Evolutionary conservation across 106 monocot genomes (phyloP), one percentile per base, ranked within the genome.

Genomic region (Dendrobium chrysotoxum): DNA sequence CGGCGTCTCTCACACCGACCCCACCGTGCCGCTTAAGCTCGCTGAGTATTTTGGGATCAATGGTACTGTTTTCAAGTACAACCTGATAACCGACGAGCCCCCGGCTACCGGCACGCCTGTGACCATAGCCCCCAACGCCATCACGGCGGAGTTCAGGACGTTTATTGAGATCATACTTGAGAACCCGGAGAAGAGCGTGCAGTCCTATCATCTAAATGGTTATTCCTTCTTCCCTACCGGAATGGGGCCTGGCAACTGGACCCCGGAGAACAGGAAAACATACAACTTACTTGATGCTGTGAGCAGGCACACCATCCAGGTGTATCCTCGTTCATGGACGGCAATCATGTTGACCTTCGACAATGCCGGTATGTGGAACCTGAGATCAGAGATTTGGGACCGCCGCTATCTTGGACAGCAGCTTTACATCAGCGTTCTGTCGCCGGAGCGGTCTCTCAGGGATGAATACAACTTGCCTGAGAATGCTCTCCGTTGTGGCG

Each of bases 331-430:
- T 2, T 90, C 90, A 2, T 90, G 90, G 90, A 53, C 87, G 4
- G 90, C 90, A n/a, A 87, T 90, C 82, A 75, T 87, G 85, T 66
- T 85, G 28, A 85, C 87, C 4, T 87, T 90, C 67, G 90, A 90
- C 73, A 90, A 90, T 26, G 85, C 83, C 18, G 87, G 90, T 0
- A 90, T 90, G 87, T 90, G 90, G 90, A 90, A 87, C 76, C 53
- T 90, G 44, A 72, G 90, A 53, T 90, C 90, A 2, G 82, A 87
- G 78, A 75, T 71, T 15, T 83, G 75, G 85, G 90, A 87, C 58
- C 77, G 83, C 40, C 18, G 38, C 20, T 82, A 81, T 64, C 76
- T 80, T 3, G 86, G 86, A 0, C 86, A 86, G 57, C 86, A 86
- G 82, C 53, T 86, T 21, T 86, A 86, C 66, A 18, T 82, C 20